Percentiles rank a stretch among this genome's conserved stretches.
Evolutionary conservation across 1,284 basidiomycete species (phyloP).

Genomic region (Ceratobasidium theobromae): DNA sequence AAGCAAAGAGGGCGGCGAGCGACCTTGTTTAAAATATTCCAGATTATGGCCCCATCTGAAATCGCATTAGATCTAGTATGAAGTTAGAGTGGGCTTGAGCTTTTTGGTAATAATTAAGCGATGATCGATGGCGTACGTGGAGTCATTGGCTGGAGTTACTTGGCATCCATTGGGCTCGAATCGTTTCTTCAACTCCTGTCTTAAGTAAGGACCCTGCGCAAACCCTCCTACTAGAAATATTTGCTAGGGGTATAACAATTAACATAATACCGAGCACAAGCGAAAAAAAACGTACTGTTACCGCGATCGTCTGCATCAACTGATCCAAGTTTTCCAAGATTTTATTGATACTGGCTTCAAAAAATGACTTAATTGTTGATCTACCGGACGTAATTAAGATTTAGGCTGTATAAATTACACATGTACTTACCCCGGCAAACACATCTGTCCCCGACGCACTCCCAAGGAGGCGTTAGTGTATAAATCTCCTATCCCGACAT

Average conservation of each 20-base stretch:
- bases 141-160: slow-evolving; percentile 28
- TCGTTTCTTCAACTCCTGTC: slow-evolving; percentile 10
- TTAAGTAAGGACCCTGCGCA: slow-evolving; percentile 32
- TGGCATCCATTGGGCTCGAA: slow-evolving; percentile 4
- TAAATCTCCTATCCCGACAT: not conserved
- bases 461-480: not conserved
- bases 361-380: not conserved
- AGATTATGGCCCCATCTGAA: slow-evolving; percentile 30
- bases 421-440: not conserved
- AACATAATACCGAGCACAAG: not conserved
- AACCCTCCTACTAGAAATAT: slow-evolving; percentile 34
- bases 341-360: not conserved
- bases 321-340: not conserved
- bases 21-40: slow-evolving; percentile 14
- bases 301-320: not conserved
- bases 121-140: too few species aligned
- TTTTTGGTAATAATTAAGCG: too few species aligned
- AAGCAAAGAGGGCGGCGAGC: not conserved
- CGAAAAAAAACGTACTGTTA: not conserved
- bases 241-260: not conserved
- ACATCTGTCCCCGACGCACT: not conserved
- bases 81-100: not conserved
- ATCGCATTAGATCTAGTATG: slow-evolving; percentile 14
- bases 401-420: not conserved
- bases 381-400: not conserved